Percentiles rank a stretch among this genome's conserved stretches.
Evolutionary conservation across 2,329 filamentous ascomycete genomes (phyloP).

Genomic region (Calonectria pauciramosa): DNA sequence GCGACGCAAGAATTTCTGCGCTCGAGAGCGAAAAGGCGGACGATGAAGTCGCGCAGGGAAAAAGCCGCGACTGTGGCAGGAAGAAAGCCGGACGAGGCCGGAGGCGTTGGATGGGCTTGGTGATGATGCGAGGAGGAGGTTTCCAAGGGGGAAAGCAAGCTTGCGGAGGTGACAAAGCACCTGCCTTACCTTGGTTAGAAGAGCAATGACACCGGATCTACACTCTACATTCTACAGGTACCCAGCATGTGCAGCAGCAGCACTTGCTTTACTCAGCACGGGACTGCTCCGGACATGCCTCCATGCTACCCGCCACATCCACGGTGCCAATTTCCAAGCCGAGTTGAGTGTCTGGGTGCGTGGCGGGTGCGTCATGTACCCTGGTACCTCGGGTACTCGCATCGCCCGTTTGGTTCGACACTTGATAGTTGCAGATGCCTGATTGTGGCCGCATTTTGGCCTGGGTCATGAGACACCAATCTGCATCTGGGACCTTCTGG

Average conservation of each 20-base stretch:
- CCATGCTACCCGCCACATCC: slow-evolving; percentile 9
- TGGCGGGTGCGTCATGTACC: slow-evolving; percentile 7
- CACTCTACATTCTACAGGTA: slow-evolving; percentile 8
- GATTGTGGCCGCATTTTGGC: slow-evolving; percentile 22
- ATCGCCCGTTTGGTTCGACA: background rate
- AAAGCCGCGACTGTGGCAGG: background rate
- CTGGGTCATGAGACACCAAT: slow-evolving; percentile 21
- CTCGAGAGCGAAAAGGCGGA: background rate
- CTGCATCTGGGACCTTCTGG: slow-evolving; percentile 10
- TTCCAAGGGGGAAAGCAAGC: slow-evolving; percentile 20
- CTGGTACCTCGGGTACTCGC: background rate
- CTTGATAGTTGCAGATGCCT: slow-evolving; percentile 21
- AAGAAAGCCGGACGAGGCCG: background rate
- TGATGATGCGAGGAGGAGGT: slow-evolving; percentile 43
- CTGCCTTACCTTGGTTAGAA: slow-evolving; percentile 21
- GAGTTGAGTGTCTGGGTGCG: background rate
- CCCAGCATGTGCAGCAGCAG: slow-evolving; percentile 17
- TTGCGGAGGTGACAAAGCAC: slow-evolving; percentile 24
- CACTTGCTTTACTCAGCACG: slow-evolving; percentile 10
- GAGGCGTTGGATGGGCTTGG: slow-evolving; percentile 12
- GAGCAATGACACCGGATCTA: slow-evolving; percentile 15
- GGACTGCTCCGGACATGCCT: background rate
- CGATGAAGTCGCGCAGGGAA: background rate
- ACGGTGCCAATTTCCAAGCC: background rate
- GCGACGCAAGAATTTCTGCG: slow-evolving; percentile 7